Percentiles rank a stretch among this genome's conserved stretches.
These are phyloP conservation scores for Pseudogymnoascus sp. DNA, from an alignment of 2,329 filamentous ascomycete species.

Conservation along the genomic window DNA sequence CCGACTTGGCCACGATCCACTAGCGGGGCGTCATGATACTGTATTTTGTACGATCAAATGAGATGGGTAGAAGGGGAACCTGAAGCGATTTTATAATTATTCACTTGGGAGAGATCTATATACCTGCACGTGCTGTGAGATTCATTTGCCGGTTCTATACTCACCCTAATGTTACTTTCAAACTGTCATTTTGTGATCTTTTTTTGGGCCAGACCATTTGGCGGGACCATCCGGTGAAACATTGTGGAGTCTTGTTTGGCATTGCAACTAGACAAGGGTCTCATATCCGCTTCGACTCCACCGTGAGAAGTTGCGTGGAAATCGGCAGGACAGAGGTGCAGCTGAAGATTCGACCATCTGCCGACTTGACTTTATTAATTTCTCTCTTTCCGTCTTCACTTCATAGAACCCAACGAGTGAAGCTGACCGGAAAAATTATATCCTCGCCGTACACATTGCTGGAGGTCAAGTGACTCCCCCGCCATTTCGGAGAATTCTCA, in stretches of 20 bases:
- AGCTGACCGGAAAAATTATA: not conserved
- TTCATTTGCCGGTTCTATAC: no score
- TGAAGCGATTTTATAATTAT: not conserved
- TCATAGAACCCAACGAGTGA: no score
- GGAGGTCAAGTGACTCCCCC: not conserved
- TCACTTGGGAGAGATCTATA: no score
- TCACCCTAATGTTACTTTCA: no score
- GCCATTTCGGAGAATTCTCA: not conserved
- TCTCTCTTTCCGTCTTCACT: no score
- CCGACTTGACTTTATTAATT: no score
- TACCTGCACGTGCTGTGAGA: no score
- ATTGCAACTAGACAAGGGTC: not conserved
- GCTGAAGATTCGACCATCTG: no score
- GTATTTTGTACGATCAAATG: slow-evolving; percentile 2
- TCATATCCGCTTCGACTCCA: not conserved
- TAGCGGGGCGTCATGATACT: not conserved
- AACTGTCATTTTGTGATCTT: not conserved
- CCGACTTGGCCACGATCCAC: not conserved
- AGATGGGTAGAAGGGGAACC: not conserved
- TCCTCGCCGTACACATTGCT: not conserved
- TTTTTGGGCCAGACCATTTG: not conserved
- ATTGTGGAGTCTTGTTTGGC: not conserved
- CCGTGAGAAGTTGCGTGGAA: not conserved
- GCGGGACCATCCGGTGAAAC: not conserved
- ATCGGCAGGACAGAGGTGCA: not conserved